Evolutionary conservation across 176 grass and related monocot genomes (phyloP), one percentile per base, ranked within the genome.

Genomic region (barley (Hordeum vulgare)): DNA sequence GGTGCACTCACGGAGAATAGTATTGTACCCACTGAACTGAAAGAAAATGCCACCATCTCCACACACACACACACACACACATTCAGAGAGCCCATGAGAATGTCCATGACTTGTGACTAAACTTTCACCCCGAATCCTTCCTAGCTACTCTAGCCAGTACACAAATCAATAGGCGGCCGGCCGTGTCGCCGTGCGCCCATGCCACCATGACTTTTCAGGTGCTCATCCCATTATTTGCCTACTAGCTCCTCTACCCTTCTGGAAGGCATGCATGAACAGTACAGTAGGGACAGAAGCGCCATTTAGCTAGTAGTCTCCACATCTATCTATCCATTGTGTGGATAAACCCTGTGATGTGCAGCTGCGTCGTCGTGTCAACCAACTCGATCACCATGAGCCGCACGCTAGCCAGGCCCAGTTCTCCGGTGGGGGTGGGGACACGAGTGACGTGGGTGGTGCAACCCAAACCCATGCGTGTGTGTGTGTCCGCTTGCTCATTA

Each of bases 31-130:
- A 81, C 62, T 53, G 1, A 49, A 81, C 62, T 53, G 1, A 49
- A 49, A 18, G 6, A 57, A n/a, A 66, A 20, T 66, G 10, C 7
- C 4, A 7, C 15, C 15, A 34, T 21, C 34, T 60, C 56, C 18
- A 21, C 20, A 24, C 15, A 21, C 0, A 41, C 20, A 15, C n/a
- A n/a, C n/a, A n/a, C 2, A 21, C 0, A 41, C 20, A 15, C 0
- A 71, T 42, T 77, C 83, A 44, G 33, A 56, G 24, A 85, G 62
- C 8, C 53, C 71, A 89, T 85, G 17, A 85, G 71, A 13, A 31
- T 44, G 74, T 27, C 33, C 72, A 78, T 45, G 83, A 85, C 71
- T 29, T 78, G 2, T 51, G 47, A 2, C 1, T 49, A 17, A 0
- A 49, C 45, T 6, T 49, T 17, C 45, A 49, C 47, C 47, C 15